phyloP scores from a whole-genome alignment of 208 protist species.

The Leishmania turanica region DNA sequence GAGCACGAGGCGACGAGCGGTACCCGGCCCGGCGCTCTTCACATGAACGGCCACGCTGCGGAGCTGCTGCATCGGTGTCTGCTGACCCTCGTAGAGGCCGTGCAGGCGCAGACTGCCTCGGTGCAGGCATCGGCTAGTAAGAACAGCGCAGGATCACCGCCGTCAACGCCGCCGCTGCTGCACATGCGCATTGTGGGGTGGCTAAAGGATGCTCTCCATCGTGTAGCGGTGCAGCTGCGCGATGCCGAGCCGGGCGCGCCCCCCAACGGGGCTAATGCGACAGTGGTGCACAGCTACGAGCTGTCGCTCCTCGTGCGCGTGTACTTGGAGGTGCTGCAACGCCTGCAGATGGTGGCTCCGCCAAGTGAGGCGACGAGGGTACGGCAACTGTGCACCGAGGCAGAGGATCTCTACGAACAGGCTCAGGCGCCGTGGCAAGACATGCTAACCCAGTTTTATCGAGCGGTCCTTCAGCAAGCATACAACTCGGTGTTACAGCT shows the following conservation, averaged over 20 bases:
- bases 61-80: conserved; percentile 27
- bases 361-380: background rate
- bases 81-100: conserved; percentile 15
- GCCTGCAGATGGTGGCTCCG: background rate
- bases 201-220: conserved; percentile 7
- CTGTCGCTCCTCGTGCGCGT: conserved; percentile 21
- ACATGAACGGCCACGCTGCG: conserved; percentile 23
- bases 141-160: background rate
- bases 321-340: conserved; percentile 19
- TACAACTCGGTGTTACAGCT: background rate
- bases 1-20: no score
- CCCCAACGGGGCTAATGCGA: background rate
- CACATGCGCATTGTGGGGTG: conserved; percentile 18
- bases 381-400: background rate
- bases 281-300: conserved; percentile 35
- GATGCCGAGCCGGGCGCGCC: background rate
- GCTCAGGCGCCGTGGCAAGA: conserved; percentile 22
- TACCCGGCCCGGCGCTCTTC: background rate
- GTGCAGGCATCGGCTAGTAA: background rate
- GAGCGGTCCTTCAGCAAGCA: background rate
- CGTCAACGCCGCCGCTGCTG: conserved; percentile 7
- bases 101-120: conserved; percentile 3
- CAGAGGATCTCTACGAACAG: conserved; percentile 4
- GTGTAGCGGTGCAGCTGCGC: conserved; percentile 4
- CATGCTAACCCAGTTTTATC: conserved; percentile 9